A percentile compares a stretch with the other conserved stretches of the same genome.
Evolutionary conservation across 305 asterid species (phyloP).

Genomic region (Rubia tinctorum): DNA sequence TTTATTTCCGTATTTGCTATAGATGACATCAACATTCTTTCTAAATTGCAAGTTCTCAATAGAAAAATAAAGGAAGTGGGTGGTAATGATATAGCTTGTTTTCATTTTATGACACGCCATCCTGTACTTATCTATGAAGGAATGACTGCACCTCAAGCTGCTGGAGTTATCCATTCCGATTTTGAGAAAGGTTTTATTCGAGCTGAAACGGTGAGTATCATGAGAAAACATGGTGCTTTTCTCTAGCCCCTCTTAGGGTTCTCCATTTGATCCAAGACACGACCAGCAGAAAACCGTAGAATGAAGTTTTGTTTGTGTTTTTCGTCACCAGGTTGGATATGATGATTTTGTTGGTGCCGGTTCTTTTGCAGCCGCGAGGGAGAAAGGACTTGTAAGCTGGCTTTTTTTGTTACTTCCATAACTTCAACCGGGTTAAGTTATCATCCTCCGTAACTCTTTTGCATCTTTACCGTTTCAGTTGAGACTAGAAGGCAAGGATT

Average conservation of each 20-base stretch:
- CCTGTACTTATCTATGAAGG: slow-evolving; percentile 39
- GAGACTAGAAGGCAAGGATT: slow-evolving; percentile 94
- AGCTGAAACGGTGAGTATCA: slow-evolving; percentile 85
- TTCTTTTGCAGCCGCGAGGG: slow-evolving; percentile 89
- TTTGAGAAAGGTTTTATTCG: slow-evolving; percentile 98
- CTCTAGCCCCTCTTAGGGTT: slow-evolving; percentile 2
- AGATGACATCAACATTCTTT: background rate
- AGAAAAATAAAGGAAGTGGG: background rate
- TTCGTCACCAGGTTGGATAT: slow-evolving; percentile 66
- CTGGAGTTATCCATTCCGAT: slow-evolving; percentile 98
- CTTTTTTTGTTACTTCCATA: slow-evolving; percentile 11
- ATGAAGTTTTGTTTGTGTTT: background rate
- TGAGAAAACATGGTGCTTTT: slow-evolving; percentile 6
- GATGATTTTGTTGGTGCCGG: slow-evolving; percentile 91
- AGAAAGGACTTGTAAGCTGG: slow-evolving; percentile 90
- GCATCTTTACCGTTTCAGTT: slow-evolving; percentile 49
- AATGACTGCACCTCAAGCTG: slow-evolving; percentile 99
- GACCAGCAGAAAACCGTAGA: background rate
- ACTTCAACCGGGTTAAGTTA: background rate
- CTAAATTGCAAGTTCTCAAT: background rate
- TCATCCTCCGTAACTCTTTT: background rate
- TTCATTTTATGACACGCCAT: background rate
- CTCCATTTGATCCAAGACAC: background rate
- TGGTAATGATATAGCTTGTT: background rate
- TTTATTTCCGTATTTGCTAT: background rate